Base-by-base conservation (phyloP, 345 rosid genomes). In the Salix dunnii region DNA sequence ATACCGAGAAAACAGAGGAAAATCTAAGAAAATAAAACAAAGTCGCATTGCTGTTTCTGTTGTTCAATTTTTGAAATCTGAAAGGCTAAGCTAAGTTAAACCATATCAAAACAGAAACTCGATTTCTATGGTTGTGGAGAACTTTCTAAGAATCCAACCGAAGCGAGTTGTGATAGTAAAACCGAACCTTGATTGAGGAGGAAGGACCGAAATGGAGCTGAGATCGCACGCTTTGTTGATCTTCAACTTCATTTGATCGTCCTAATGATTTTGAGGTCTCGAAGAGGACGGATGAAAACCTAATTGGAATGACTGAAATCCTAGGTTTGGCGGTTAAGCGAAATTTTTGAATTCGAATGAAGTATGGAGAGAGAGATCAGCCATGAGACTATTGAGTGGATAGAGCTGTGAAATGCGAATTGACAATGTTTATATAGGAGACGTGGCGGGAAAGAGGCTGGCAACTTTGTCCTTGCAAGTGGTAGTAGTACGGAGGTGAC, bases 151-250 rank as follows among this genome's bases (percentile, higher is more conserved):
- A 42, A 77, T 75, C 30, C 78, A 48, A 71, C 72, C 40, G 68
- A 60, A 58, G 53, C 11, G 53, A 67, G 18, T n/a, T 31, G 30
- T 10, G 20, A 36, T 28, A 62, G 23, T 66, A 69, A 70, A 70
- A 76, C 51, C 68, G 71, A 38, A 94, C 99, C 98, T 90, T 63
- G 89, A 46, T 70, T 88, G 92, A 80, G 97, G 95, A 83, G 98
- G 97, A 79, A 96, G 85, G 65, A 92, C 96, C 17, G 97, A 91
- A 49, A 94, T 90, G 76, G 98, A 94, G 81, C 81, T 90, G 81
- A 92, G 94, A 80, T 91, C 98, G 87, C 87, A 89, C 30, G 90
- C 97, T 88, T 85, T 91, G 87, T 94, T 94, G 86, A 92, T 88
- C 86, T 94, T 96, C 97, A 92, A 81, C 88, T 93, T 96, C 97